A percentile compares a stretch with the other conserved stretches of the same genome.
Evolutionary conservation across 371 early-diverging fungal genomes (phyloP).

Genomic region (Rhizopus sp.): DNA sequence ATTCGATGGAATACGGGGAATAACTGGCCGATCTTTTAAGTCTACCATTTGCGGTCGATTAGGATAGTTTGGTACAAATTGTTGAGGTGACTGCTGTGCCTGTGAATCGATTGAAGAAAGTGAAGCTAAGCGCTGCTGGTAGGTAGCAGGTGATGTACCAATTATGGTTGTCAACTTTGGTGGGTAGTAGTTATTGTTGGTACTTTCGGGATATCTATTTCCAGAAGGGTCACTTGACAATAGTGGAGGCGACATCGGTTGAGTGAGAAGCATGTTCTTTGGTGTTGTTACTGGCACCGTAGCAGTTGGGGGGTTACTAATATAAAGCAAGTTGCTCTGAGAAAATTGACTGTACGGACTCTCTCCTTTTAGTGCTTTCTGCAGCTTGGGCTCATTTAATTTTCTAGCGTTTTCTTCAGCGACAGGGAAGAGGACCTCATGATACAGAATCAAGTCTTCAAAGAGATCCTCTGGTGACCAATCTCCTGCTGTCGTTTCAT

Average conservation of each 20-base stretch:
- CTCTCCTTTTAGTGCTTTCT: constrained; percentile 18
- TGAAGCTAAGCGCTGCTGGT: constrained; percentile 5
- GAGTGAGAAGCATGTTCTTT: constrained; percentile 14
- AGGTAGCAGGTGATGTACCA: constrained; percentile 2
- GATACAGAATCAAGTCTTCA: constrained; percentile 30
- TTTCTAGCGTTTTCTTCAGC: constrained; percentile 21
- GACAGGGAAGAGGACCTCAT: constrained; percentile 21
- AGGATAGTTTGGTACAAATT: not conserved
- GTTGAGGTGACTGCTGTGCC: not conserved
- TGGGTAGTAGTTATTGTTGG: constrained; percentile 6
- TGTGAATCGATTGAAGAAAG: not conserved
- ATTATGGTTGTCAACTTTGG: constrained; percentile 17
- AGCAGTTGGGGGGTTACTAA: not conserved
- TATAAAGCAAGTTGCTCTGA: constrained; percentile 24
- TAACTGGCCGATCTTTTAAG: not conserved
- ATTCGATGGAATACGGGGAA: constrained; percentile 4
- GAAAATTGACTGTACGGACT: constrained; percentile 22
- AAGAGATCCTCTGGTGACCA: constrained; percentile 35
- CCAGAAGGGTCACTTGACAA: not conserved
- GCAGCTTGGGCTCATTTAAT: constrained; percentile 15
- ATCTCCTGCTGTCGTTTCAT: constrained; percentile 18
- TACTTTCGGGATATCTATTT: not conserved
- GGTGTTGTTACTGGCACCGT: constrained; percentile 2
- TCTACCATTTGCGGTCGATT: no score
- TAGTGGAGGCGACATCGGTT: constrained; percentile 21